Conservation (phyloP, 441 rosid species). For the California macrophylla region DNA sequence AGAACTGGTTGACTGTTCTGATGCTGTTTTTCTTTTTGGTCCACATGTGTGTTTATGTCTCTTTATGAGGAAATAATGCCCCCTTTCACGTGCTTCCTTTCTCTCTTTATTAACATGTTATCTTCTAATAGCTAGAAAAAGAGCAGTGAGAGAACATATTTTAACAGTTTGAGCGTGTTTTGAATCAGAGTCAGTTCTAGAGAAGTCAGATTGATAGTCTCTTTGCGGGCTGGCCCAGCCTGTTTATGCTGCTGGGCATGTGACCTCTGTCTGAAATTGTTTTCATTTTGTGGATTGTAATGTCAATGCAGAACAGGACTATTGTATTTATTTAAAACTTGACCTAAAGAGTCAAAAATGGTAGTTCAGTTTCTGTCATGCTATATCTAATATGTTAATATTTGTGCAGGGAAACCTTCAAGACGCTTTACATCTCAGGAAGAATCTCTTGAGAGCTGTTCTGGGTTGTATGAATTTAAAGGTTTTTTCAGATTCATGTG, state of each 20-base stretch:
- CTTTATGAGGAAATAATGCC: background rate
- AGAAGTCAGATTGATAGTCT: constrained; percentile 1
- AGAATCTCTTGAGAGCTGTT: constrained; percentile 57
- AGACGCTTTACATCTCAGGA: constrained; percentile 73
- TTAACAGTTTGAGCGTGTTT: background rate
- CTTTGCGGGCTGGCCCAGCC: background rate
- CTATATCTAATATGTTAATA: constrained; percentile 6
- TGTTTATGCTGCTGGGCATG: background rate
- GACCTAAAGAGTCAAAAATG: constrained; percentile 2
- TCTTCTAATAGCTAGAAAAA: background rate
- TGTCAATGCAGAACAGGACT: background rate
- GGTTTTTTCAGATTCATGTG: constrained; percentile 36
- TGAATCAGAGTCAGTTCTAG: background rate
- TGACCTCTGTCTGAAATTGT: background rate
- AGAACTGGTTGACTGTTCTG: background rate
- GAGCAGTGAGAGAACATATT: background rate
- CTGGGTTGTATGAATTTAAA: constrained; percentile 50
- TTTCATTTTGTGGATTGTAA: background rate
- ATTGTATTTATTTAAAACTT: background rate
- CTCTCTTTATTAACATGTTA: background rate
- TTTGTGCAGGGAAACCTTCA: constrained; percentile 65
- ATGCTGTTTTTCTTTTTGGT: background rate
- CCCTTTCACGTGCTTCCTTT: background rate
- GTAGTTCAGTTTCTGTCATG: background rate
- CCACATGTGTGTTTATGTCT: background rate